Evolutionary conservation across 495 filamentous ascomycete species (phyloP).

Genomic region (Penicillium cinerascens): DNA sequence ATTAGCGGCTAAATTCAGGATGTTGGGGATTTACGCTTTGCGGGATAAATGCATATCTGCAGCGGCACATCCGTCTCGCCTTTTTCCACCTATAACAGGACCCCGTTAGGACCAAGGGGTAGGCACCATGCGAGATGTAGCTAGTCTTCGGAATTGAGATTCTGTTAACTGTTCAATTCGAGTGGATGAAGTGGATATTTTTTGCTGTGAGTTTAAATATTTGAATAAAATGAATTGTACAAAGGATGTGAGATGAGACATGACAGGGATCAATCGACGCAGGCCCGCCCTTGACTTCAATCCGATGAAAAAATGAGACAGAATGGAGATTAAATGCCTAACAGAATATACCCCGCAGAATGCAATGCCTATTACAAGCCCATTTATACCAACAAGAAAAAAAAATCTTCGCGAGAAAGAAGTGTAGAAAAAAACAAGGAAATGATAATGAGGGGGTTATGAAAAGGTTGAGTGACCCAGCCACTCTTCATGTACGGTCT

Average conservation of each 20-base stretch:
- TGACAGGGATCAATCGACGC: not conserved
- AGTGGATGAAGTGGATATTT: not conserved
- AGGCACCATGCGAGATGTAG: not conserved
- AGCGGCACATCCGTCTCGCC: not conserved
- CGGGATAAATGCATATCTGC: slow-evolving; percentile 11
- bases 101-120: not conserved
- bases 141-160: not conserved
- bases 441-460: not conserved
- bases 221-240: slow-evolving; percentile 8
- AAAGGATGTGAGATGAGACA: slow-evolving; percentile 4
- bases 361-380: slow-evolving; percentile 26
- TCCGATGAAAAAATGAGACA: not conserved
- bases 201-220: too few relatives aligned
- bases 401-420: slow-evolving; percentile 2
- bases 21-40: not conserved
- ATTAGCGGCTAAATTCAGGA: not conserved
- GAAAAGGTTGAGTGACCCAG: slow-evolving; percentile 22
- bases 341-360: slow-evolving; percentile 19
- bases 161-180: not conserved
- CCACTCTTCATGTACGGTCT: slow-evolving; percentile 21
- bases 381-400: slow-evolving; percentile 11
- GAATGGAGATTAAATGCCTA: slow-evolving; percentile 16
- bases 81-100: slow-evolving; percentile 24
- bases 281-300: not conserved
- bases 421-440: not conserved